A percentile compares a stretch with the other conserved stretches of the same genome.
phyloP scores from a whole-genome alignment of 2,329 filamentous ascomycete genomes.

The Calonectria naviculata region DNA sequence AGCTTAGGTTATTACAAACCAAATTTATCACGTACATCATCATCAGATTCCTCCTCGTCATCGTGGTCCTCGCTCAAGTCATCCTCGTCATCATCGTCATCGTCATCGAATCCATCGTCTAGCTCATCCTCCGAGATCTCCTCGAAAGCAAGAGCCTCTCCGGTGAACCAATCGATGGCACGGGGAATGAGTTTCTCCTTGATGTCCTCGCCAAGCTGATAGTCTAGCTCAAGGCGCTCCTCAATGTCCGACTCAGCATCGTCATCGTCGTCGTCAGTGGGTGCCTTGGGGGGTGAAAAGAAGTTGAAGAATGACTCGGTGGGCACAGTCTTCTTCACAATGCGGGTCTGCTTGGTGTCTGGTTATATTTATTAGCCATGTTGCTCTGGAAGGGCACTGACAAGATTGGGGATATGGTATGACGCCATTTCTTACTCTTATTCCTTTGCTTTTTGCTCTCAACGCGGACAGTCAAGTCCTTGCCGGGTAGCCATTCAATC shows the following conservation, averaged over 20 bases:
- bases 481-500: conserved; percentile 94
- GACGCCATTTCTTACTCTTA: conserved; percentile 78
- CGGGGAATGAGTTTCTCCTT: conserved; percentile 99
- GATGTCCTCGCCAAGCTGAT: conserved; percentile 98
- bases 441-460: conserved; percentile 99
- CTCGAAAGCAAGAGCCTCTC: conserved; percentile 96
- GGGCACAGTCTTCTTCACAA: conserved; percentile 98
- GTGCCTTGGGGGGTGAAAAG: conserved; percentile 94
- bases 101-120: conserved; percentile 86
- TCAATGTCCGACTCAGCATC: conserved; percentile 92
- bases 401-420: background rate
- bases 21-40: conserved; percentile 68
- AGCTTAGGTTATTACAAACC: conserved; percentile 3
- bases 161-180: conserved; percentile 99
- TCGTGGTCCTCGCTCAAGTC: conserved; percentile 87
- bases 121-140: conserved; percentile 87
- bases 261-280: conserved; percentile 75
- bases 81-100: conserved; percentile 93
- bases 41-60: conserved; percentile 83
- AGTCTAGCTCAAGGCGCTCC: conserved; percentile 97
- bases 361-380: conserved; percentile 28
- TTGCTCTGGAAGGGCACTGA: background rate
- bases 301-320: conserved; percentile 99
- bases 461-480: conserved; percentile 92
- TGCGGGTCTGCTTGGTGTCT: conserved; percentile 99